phyloP scores from a whole-genome alignment of 2,329 filamentous ascomycete species.

The Arthrobotrys sphaeroides region DNA sequence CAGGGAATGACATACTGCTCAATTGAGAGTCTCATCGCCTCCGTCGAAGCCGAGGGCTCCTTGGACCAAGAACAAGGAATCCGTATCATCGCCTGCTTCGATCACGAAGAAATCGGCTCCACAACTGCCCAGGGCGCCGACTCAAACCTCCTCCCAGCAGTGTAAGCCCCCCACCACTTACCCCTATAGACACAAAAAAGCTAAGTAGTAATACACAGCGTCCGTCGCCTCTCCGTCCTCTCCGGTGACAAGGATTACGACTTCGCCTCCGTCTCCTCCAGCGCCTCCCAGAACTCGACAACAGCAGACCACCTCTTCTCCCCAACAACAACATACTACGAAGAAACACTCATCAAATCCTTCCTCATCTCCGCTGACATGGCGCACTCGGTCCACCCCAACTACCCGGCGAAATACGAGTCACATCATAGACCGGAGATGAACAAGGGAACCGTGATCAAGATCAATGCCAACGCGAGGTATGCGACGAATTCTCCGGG shows the following conservation, averaged over 20 bases:
- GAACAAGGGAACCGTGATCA: conserved; percentile 96
- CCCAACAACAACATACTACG: conserved; percentile 78
- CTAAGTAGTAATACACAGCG: conserved; percentile 57
- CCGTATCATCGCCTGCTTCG: conserved; percentile 91
- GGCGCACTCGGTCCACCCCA: conserved; percentile 95
- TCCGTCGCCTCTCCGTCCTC: conserved; percentile 84
- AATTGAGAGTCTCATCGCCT: conserved; percentile 83
- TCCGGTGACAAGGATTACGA: conserved; percentile 74
- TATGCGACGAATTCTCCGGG: conserved; percentile 97
- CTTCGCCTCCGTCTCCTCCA: conserved; percentile 65
- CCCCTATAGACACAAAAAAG: neutral
- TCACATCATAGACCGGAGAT: conserved; percentile 88
- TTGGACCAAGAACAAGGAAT: conserved; percentile 82
- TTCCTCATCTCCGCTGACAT: conserved; percentile 97
- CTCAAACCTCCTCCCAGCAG: conserved; percentile 87
- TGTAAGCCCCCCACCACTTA: conserved; percentile 61
- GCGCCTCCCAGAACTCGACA: conserved; percentile 67
- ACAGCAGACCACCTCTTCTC: conserved; percentile 49
- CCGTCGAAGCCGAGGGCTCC: conserved; percentile 71
- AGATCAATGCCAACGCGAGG: conserved; percentile 96
- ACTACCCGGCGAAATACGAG: conserved; percentile 93
- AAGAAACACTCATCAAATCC: conserved; percentile 88
- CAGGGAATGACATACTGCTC: conserved; percentile 91
- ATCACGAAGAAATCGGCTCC: conserved; percentile 97
- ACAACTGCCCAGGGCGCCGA: conserved; percentile 91